phyloP scores from a whole-genome alignment of 192 early-diverging fungal species.

The Backusella westeae region DNA sequence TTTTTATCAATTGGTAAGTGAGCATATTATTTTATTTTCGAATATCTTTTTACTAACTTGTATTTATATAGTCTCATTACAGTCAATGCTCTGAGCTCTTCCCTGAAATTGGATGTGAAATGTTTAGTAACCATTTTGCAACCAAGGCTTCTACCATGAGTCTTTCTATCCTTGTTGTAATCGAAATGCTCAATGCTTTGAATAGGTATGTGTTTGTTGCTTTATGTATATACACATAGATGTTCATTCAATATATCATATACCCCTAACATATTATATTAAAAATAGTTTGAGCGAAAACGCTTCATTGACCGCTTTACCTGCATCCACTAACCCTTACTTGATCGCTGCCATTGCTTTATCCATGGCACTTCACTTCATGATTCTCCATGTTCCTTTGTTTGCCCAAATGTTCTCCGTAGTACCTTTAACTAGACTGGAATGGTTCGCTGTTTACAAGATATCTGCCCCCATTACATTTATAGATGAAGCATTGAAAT shows the following conservation, averaged over 20 bases:
- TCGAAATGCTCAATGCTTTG: constrained; percentile 99
- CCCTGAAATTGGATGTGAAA: constrained; percentile 91
- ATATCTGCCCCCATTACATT: constrained; percentile 91
- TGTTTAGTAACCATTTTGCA: constrained; percentile 79
- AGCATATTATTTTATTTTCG: neutral
- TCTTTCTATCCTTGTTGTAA: constrained; percentile 91
- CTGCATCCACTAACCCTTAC: constrained; percentile 87
- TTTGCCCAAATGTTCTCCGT: constrained; percentile 91
- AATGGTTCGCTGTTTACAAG: constrained; percentile 89
- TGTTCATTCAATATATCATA: neutral
- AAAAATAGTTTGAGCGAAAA: constrained; percentile 81
- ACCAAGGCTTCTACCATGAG: constrained; percentile 93
- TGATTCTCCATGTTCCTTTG: constrained; percentile 97
- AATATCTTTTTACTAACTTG: neutral
- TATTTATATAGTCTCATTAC: constrained; percentile 72
- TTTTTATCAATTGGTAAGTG: constrained; percentile 79
- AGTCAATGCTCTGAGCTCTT: constrained; percentile 85
- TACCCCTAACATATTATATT: neutral
- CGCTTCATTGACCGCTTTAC: constrained; percentile 85
- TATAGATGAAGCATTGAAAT: constrained; percentile 91
- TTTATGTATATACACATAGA: neutral
- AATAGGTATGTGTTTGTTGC: constrained; percentile 55
- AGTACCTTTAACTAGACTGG: constrained; percentile 75
- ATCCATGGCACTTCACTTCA: constrained; percentile 92
- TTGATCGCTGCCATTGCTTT: constrained; percentile 79